phyloP scores from a whole-genome alignment of 495 filamentous ascomycete species.

The Penicillium bialowiezense region DNA sequence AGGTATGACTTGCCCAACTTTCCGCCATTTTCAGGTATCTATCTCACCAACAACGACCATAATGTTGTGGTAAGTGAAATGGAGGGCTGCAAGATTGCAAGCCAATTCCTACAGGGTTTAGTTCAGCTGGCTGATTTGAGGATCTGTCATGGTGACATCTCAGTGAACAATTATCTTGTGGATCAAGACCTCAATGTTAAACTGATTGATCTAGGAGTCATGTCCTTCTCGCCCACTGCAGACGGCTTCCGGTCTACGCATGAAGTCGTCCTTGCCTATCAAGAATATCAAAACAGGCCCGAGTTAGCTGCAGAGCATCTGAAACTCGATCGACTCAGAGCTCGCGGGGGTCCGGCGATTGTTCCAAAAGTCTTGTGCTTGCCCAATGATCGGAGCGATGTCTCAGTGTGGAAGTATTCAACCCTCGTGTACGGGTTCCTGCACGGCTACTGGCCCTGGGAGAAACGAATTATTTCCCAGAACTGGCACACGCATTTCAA shows the following conservation, averaged over 20 bases:
- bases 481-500: background rate
- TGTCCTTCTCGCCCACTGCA: slow-evolving; percentile 14
- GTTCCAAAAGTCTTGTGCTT: too few relatives aligned
- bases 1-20: slow-evolving; percentile 2
- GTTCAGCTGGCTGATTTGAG: slow-evolving; percentile 23
- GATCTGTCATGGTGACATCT: slow-evolving; percentile 24
- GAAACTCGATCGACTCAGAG: background rate
- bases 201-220: slow-evolving; percentile 22
- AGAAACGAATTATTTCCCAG: slow-evolving; percentile 5
- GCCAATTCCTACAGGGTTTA: slow-evolving; percentile 23
- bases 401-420: slow-evolving; percentile 22
- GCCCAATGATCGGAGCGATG: slow-evolving; percentile 8
- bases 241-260: background rate
- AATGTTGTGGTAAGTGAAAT: slow-evolving; percentile 17
- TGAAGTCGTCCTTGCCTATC: slow-evolving; percentile 11
- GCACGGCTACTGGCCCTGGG: slow-evolving; percentile 29
- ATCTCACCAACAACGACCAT: slow-evolving; percentile 11
- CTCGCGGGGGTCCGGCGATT: too few relatives aligned
- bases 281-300: slow-evolving; percentile 24
- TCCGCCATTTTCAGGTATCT: slow-evolving; percentile 14
- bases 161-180: slow-evolving; percentile 23
- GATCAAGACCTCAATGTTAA: slow-evolving; percentile 20
- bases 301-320: slow-evolving; percentile 10
- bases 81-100: slow-evolving; percentile 23
- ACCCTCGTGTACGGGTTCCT: slow-evolving; percentile 20